phyloP scores from a whole-genome alignment of 257 asterid genomes.

The Lantana camara region DNA sequence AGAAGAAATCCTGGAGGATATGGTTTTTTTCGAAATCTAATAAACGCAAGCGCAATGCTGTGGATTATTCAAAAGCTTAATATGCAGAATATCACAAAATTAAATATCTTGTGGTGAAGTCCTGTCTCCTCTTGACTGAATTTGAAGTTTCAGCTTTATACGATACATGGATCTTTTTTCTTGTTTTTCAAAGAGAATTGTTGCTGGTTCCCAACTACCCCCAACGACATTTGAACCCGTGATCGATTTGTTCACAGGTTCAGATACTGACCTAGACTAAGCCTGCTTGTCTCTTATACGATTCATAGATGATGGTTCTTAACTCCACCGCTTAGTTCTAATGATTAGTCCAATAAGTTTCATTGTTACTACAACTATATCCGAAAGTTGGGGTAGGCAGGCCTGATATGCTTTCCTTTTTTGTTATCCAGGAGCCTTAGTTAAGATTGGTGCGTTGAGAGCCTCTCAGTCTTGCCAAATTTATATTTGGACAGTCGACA shows the following conservation, averaged over 20 bases:
- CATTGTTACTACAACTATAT: background rate
- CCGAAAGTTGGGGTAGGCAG: no score
- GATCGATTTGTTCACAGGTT: no score
- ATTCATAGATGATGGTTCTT: background rate
- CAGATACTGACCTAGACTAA: no score
- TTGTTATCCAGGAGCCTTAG: background rate
- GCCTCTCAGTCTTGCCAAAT: background rate
- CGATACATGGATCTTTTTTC: no score
- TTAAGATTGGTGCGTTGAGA: background rate
- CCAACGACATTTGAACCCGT: no score
- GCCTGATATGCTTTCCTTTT: background rate
- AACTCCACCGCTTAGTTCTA: background rate
- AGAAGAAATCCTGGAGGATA: conserved; percentile 71
- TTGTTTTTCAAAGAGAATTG: no score
- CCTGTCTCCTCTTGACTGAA: background rate
- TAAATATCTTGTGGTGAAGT: background rate
- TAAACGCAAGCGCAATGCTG: conserved; percentile 63
- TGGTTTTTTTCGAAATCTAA: conserved; percentile 70
- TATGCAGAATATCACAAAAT: background rate
- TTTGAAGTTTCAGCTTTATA: background rate
- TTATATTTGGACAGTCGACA: background rate
- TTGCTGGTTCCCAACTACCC: no score
- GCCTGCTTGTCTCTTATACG: no score
- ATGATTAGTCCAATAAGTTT: background rate
- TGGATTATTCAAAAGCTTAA: conserved; percentile 41